Evolutionary conservation across 805 yeast genomes (phyloP).

Genomic region (Kodamaea lidongshanica): DNA sequence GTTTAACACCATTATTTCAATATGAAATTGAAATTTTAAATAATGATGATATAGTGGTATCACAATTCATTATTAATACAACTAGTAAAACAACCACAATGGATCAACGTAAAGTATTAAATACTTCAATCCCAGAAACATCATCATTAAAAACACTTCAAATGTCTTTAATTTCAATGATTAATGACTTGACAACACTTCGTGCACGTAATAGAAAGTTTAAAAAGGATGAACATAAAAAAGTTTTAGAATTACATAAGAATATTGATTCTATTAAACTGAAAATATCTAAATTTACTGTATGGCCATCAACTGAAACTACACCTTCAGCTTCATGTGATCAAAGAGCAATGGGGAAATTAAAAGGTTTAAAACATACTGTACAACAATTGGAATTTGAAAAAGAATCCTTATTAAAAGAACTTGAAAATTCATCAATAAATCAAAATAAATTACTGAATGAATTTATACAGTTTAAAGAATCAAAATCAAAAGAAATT

Average conservation of each 20-base stretch:
- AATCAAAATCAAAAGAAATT: constrained; percentile 16
- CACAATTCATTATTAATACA: constrained; percentile 28
- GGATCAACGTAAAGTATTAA: constrained; percentile 17
- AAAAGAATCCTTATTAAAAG: constrained; percentile 18
- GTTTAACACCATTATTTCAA: constrained; percentile 32
- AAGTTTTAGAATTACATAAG: constrained; percentile 25
- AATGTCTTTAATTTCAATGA: constrained; percentile 27
- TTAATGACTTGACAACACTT: constrained; percentile 19
- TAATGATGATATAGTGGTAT: constrained; percentile 11
- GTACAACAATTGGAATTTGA: constrained; percentile 35
- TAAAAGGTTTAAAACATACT: constrained; percentile 35
- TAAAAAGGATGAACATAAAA: constrained; percentile 35
- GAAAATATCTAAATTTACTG: constrained; percentile 25
- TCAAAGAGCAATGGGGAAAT: constrained; percentile 28
- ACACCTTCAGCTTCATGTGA: constrained; percentile 13
- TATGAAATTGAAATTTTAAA: constrained; percentile 28
- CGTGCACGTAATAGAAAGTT: constrained; percentile 24
- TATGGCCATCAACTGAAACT: constrained; percentile 2
- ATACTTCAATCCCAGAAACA: constrained; percentile 21
- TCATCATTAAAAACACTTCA: constrained; percentile 27
- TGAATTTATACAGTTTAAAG: constrained; percentile 16
- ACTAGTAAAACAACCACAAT: constrained; percentile 12
- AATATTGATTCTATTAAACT: constrained; percentile 27
- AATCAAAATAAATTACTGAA: constrained; percentile 11
- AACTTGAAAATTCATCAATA: constrained; percentile 12